Evolutionary conservation across 352 stramenopile species (phyloP), one percentile per base, ranked within the genome.

Genomic region (Pythium volutum): DNA sequence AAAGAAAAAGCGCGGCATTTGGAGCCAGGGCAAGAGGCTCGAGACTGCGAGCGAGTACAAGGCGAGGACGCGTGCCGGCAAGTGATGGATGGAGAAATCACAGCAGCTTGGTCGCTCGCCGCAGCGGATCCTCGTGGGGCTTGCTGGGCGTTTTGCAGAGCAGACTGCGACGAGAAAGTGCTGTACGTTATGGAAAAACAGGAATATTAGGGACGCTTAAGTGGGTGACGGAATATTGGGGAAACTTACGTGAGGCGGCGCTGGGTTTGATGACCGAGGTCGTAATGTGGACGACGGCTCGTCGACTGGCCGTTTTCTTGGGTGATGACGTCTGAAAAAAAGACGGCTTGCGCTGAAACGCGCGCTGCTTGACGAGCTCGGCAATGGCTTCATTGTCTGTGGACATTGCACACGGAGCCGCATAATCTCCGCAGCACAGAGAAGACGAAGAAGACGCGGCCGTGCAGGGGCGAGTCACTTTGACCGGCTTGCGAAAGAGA

Each of bases 41-140:
- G 80, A 91, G 71, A 86, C 64, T 50, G 81, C 82, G 15, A 77
- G 75, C 51, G 82, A 87, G 61, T 92, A 92, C 77, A 92, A 92
- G 54, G 79, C 75, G n/a, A 75, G 79, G 2, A 73, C 85, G 60
- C 76, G 78, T n/a, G 67, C 77, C 0, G 66, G 57, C 25, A 83
- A 80, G 58, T 55, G 47, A 33, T 36, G 15, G n/a, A 10, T 33
- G 54, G n/a, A 0, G 11, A 15, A 22, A 9, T 61, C 62, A 64
- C 7, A 64, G 38, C 29, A 62, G 43, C 36, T 51, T 52, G 48
- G 61, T 46, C 5, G 61, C 61, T 31, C 31, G 14, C 29, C 16
- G 43, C 4, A 62, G 47, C 22, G 61, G 47, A 20, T 60, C 51
- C 34, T 58, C 38, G 0, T 36, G 4, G 16, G 6, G 15, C 29